Percentiles rank a stretch among this genome's conserved stretches.
Conservation (phyloP, 2,329 filamentous ascomycete genomes). For the Arthrobotrys iridis region DNA sequence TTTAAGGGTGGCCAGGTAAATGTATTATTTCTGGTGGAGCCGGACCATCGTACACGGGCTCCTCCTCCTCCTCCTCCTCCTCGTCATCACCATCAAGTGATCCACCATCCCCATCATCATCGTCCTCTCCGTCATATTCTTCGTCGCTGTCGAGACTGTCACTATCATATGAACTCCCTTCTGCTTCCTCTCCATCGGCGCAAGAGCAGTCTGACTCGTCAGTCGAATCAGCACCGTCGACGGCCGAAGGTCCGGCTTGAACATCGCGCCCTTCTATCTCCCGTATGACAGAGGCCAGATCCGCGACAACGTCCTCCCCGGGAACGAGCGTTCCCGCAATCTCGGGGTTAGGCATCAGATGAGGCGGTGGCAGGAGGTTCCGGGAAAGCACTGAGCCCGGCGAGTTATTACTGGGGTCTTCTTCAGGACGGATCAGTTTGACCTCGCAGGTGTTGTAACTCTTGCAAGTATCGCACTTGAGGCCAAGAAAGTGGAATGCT, state of each 20-base stretch:
- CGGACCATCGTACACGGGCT: slow-evolving; percentile 30
- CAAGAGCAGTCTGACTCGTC: slow-evolving; percentile 51
- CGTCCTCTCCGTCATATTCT: slow-evolving; percentile 20
- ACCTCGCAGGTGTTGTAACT: slow-evolving; percentile 77
- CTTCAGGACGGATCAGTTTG: slow-evolving; percentile 67
- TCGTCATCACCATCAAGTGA: slow-evolving; percentile 9
- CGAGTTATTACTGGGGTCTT: slow-evolving; percentile 39
- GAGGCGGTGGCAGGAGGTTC: slow-evolving; percentile 29
- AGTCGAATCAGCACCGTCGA: slow-evolving; percentile 12
- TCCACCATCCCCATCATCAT: slow-evolving; percentile 12
- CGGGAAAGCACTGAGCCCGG: slow-evolving; percentile 21
- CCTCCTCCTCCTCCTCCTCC: slow-evolving; percentile 26
- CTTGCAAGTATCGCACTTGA: slow-evolving; percentile 81
- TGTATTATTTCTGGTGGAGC: slow-evolving; percentile 43
- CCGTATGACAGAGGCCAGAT: slow-evolving; percentile 45
- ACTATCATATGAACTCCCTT: slow-evolving; percentile 22
- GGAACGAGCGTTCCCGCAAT: slow-evolving; percentile 34
- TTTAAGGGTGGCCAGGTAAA: slow-evolving; percentile 47
- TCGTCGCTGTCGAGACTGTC: slow-evolving; percentile 38
- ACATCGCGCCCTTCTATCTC: slow-evolving; percentile 47
- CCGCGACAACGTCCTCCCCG: slow-evolving; percentile 46
- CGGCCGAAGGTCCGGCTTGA: not conserved
- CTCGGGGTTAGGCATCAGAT: slow-evolving; percentile 51
- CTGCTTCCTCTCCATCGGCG: slow-evolving; percentile 5
- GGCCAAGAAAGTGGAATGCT: slow-evolving; percentile 90